A percentile compares a stretch with the other conserved stretches of the same genome.
Evolutionary conservation across 2,329 filamentous ascomycete genomes (phyloP).

Genomic region (Falciphora oryzae): DNA sequence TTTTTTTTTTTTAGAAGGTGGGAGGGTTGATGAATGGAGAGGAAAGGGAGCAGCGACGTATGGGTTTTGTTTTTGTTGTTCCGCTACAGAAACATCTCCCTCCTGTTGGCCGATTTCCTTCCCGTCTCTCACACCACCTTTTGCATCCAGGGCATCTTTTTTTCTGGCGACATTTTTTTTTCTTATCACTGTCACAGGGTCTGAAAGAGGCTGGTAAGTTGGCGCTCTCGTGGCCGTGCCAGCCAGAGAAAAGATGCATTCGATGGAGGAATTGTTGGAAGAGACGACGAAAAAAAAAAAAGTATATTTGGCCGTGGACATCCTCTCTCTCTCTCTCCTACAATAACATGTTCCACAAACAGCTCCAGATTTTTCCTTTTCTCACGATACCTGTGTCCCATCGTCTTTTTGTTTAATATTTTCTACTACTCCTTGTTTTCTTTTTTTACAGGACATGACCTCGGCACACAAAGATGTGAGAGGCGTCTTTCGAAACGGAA

Average conservation of each 20-base stretch:
- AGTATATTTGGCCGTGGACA: background rate
- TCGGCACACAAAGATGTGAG: too few relatives aligned
- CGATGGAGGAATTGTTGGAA: background rate
- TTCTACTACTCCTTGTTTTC: too few relatives aligned
- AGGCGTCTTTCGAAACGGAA: background rate
- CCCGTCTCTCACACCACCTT: background rate
- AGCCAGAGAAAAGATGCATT: background rate
- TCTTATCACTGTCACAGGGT: background rate
- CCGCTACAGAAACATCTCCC: background rate
- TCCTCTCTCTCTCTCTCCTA: too few relatives aligned
- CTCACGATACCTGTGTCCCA: background rate
- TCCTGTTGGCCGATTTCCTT: background rate
- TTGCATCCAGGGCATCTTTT: background rate
- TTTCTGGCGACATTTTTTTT: background rate
- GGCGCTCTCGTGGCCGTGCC: background rate
- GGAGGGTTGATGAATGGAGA: background rate
- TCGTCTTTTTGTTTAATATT: too few relatives aligned
- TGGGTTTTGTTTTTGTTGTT: too few relatives aligned
- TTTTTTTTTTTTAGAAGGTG: background rate
- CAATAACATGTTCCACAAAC: background rate
- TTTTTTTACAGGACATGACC: background rate
- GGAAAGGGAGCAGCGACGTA: background rate
- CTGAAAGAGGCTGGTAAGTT: background rate
- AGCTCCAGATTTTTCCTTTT: background rate
- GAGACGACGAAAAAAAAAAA: background rate